Conservation (phyloP, 768 basidiomycete genomes). For the Trametes gibbosa region DNA sequence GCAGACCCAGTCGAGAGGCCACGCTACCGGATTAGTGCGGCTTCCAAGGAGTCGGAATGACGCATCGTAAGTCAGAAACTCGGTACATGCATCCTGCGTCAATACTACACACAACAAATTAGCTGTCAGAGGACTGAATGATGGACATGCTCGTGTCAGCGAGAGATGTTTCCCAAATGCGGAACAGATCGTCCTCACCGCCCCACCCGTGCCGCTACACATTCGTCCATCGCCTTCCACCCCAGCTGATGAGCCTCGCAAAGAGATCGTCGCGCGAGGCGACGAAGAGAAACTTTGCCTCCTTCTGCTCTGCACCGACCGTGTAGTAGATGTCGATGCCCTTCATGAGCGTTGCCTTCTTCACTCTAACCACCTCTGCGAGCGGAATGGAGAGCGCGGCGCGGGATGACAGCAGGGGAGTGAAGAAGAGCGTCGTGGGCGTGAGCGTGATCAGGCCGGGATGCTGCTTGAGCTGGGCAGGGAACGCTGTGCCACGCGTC, state of each 20-base stretch:
- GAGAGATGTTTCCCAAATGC: background rate
- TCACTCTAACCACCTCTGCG: conserved; percentile 49
- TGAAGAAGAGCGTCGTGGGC: conserved; percentile 47
- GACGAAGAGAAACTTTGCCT: conserved; percentile 60
- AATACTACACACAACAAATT: background rate
- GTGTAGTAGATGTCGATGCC: conserved; percentile 51
- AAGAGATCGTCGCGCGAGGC: conserved; percentile 65
- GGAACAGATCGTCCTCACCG: background rate
- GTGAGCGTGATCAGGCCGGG: conserved; percentile 64
- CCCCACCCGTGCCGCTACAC: background rate
- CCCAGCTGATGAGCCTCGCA: conserved; percentile 54
- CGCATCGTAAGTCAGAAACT: background rate
- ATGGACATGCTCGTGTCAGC: background rate
- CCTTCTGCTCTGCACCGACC: conserved; percentile 36
- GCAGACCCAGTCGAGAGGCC: no score
- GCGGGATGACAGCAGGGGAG: conserved; percentile 45
- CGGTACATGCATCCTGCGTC: background rate
- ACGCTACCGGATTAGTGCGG: no score
- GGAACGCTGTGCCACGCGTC: conserved; percentile 44
- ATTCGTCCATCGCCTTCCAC: conserved; percentile 47
- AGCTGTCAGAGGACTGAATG: background rate
- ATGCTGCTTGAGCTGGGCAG: conserved; percentile 51
- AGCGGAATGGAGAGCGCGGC: conserved; percentile 48
- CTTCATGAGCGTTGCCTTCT: conserved; percentile 52
- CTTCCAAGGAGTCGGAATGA: background rate